Evolutionary conservation across 208 protist genomes (phyloP), one percentile per base, ranked within the genome.

Genomic region (Leishmania braziliensis): DNA sequence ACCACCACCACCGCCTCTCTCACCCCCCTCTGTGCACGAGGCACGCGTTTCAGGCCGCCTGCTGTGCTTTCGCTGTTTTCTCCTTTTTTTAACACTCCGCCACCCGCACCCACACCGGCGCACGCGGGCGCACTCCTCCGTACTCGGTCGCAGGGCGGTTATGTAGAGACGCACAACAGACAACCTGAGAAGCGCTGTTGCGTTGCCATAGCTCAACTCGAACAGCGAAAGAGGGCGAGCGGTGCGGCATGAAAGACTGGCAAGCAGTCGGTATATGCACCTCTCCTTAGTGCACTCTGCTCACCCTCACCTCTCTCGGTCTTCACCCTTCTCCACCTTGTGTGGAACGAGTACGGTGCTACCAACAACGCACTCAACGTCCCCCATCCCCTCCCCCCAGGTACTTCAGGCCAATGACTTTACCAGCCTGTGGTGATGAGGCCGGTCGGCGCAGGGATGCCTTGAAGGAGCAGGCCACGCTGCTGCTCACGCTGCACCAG

Each of bases 401-500:
- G 5, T 9, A 53, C 9, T 51, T 72, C 68, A n/a, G 46, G 10
- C 6, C 29, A 39, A 62, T 76, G 51, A 43, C 54, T 43, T 66
- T 54, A 10, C 20, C 54, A 39, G 53, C 16, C 10, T n/a, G n/a
- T 29, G 79, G 39, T 63, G 39, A 78, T n/a, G 77, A 16, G 77
- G 5, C 26, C 56, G 20, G 9, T n/a, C 74, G 12, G 58, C 29
- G 71, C 23, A 36, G 48, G 29, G 53, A 69, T 62, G 14, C 33
- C 8, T 33, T 48, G 65, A 77, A n/a, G 26, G 46, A 54, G 76
- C 48, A 29, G 39, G 63, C 51, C 14, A 54, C 23, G 8, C 39
- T 83, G 23, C 58, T 83, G 23, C 70, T 77, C 51, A 80, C 78
- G 2, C 33, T 86, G 26, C 83, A 83, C 71, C 70, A 83, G 14